Evolutionary conservation across 2,329 filamentous ascomycete genomes (phyloP), one percentile per base, ranked within the genome.

Genomic region (Sclerotinia sclerotiorum): DNA sequence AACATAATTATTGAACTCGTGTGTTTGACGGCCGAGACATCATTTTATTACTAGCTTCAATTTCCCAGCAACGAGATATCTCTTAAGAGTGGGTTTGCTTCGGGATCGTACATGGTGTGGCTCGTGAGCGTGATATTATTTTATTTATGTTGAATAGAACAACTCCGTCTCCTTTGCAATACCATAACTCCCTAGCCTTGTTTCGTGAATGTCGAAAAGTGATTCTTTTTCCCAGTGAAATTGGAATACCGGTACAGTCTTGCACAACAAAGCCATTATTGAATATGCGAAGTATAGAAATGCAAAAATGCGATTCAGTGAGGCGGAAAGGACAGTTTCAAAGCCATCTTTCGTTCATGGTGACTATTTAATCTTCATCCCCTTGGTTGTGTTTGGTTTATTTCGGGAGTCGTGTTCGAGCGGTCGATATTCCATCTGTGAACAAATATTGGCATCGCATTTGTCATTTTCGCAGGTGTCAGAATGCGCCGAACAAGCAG

Each of bases 391-490:
- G 39, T 5, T 49, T 49, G 3, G 21, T 39, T 24, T 35, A 24
- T 24, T 49, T 39, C 6, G 7, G 21, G 8, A 48, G n/a, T 62
- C 46, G 8, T 51, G 21, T 51, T 51, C 27, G 7, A 39, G 21
- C 21, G 2, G n/a, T 49, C 32, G 4, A 35, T 19, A 27, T 5
- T 21, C 29, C 29, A 15, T 62, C 60, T 51, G 60, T 29, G 46
- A 24, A 62, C 60, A 27, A 39, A 51, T 10, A 19, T 11, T 24
- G 46, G 46, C 46, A 27, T 21, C 21, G 21, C 54, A 51, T 35
- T 61, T 61, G 21, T 7, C 29, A 39, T 62, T 27, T 49, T 62
- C 29, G 58, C 24, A 49, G 19, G 44, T 49, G 58, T 61, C 42
- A 44, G 44, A 35, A 60, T 49, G 58, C 24, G 58, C 55, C 54